Evolutionary conservation across 2,329 filamentous ascomycete genomes (phyloP).

Genomic region (Aspergillus awamori): DNA sequence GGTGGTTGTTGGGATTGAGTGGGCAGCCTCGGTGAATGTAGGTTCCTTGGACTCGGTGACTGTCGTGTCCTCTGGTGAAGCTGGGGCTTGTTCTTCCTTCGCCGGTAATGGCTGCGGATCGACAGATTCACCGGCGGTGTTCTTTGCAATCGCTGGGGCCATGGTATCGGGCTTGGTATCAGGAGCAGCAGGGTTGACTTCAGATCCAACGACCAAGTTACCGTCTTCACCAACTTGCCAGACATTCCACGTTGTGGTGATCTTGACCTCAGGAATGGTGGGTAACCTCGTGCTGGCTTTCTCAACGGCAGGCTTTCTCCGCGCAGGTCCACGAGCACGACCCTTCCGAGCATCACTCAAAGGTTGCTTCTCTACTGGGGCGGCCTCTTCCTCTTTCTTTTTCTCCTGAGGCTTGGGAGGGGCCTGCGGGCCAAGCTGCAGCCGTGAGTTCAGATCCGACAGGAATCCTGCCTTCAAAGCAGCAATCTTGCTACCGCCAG

Average conservation of each 20-base stretch:
- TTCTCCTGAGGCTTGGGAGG: constrained; percentile 70
- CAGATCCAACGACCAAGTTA: constrained; percentile 34
- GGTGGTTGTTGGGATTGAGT: constrained; percentile 8
- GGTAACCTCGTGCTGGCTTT: constrained; percentile 51
- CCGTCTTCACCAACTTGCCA: constrained; percentile 43
- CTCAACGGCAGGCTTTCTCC: constrained; percentile 67
- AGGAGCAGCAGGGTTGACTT: constrained; percentile 18
- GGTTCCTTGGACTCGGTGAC: constrained; percentile 1
- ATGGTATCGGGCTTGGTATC: constrained; percentile 25
- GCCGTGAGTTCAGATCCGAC: constrained; percentile 85
- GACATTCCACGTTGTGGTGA: constrained; percentile 45
- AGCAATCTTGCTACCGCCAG: constrained; percentile 82
- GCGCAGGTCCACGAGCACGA: constrained; percentile 81
- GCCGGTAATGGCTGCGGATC: constrained; percentile 30
- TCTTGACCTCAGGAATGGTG: constrained; percentile 41
- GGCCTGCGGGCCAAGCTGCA: constrained; percentile 81
- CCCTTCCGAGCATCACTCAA: constrained; percentile 87
- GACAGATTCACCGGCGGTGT: constrained; percentile 37
- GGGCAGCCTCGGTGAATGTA: constrained; percentile 7
- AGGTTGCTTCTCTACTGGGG: constrained; percentile 72
- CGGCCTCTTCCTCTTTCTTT: constrained; percentile 55
- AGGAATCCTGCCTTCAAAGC: constrained; percentile 89
- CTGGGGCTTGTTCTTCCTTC: constrained; percentile 10
- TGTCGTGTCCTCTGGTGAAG: constrained; percentile 5
- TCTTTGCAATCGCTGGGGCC: constrained; percentile 38